phyloP scores from a whole-genome alignment of 2,329 filamentous ascomycete genomes.

The Pestalotiopsis sp. region DNA sequence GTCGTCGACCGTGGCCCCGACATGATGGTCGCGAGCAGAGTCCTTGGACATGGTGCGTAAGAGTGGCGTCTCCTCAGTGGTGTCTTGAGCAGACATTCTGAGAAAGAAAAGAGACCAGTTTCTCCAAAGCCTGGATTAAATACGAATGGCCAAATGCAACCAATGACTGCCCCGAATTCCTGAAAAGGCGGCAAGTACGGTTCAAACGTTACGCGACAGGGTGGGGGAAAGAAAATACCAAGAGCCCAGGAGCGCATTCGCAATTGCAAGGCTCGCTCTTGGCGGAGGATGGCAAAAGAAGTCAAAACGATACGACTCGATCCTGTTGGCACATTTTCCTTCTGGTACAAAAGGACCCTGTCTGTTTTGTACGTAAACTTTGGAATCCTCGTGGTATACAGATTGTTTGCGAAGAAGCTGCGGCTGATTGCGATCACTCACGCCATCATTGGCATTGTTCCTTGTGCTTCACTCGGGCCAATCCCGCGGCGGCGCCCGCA shows the following conservation, averaged over 20 bases:
- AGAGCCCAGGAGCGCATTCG: not conserved
- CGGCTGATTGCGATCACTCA: not conserved
- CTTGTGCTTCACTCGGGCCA: not conserved
- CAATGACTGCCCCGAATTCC: not conserved
- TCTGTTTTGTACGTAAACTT: not conserved
- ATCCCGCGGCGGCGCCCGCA: not conserved
- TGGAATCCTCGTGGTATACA: not conserved
- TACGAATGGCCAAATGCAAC: not conserved
- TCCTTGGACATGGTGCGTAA: conserved; percentile 10
- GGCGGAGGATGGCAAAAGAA: not conserved
- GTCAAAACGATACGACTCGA: not conserved
- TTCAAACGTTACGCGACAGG: not conserved
- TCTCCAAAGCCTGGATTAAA: not conserved
- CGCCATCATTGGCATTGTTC: not conserved
- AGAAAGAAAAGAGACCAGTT: not conserved
- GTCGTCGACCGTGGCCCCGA: not conserved
- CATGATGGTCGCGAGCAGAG: not conserved
- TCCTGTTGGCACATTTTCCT: not conserved
- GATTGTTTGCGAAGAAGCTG: not conserved
- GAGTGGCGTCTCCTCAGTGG: not conserved
- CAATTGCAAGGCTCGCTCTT: not conserved
- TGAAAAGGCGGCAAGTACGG: not conserved
- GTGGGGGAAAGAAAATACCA: not conserved
- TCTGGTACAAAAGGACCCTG: not conserved
- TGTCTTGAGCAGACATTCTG: not conserved